Percentiles rank a stretch among this genome's conserved stretches.
Evolutionary conservation across 2,329 filamentous ascomycete genomes (phyloP).

Genomic region (Lachnum nothofagi): DNA sequence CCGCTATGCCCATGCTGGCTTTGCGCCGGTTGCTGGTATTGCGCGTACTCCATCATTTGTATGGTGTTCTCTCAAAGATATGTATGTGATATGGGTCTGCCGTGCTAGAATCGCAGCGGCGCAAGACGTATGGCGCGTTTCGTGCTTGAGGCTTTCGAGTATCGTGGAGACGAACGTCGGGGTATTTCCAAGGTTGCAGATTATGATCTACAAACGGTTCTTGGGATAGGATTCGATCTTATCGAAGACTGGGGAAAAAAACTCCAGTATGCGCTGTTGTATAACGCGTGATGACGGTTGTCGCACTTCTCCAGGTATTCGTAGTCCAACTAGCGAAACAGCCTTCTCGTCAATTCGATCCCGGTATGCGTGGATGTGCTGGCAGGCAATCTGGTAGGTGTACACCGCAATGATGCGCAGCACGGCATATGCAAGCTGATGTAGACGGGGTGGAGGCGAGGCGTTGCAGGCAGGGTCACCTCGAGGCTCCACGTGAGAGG

Average conservation of each 20-base stretch:
- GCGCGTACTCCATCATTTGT: slow-evolving; percentile 68
- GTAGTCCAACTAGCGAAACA: slow-evolving; percentile 26
- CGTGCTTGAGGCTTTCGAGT: slow-evolving; percentile 5
- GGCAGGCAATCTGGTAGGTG: slow-evolving; percentile 51
- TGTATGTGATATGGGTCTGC: slow-evolving; percentile 23
- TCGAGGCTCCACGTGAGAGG: slow-evolving; percentile 28
- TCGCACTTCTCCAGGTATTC: slow-evolving; percentile 24
- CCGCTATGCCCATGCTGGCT: slow-evolving; percentile 57
- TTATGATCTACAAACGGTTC: background rate
- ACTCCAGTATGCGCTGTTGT: slow-evolving; percentile 12
- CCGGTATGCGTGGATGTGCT: slow-evolving; percentile 53
- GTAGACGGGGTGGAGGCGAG: slow-evolving; percentile 38
- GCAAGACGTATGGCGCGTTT: slow-evolving; percentile 14
- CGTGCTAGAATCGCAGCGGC: slow-evolving; percentile 5
- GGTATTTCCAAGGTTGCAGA: slow-evolving; percentile 2
- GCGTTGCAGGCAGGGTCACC: slow-evolving; percentile 33
- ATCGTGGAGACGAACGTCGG: background rate
- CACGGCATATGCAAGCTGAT: slow-evolving; percentile 57
- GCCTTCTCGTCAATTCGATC: slow-evolving; percentile 44
- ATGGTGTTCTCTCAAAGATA: slow-evolving; percentile 27
- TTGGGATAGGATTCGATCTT: slow-evolving; percentile 12
- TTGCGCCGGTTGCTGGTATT: slow-evolving; percentile 59
- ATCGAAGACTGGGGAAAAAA: background rate
- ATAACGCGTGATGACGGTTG: slow-evolving; percentile 24
- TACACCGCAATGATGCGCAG: slow-evolving; percentile 49